Evolutionary conservation across 2,329 filamentous ascomycete species (phyloP).

Genomic region (Xylaria sp.): DNA sequence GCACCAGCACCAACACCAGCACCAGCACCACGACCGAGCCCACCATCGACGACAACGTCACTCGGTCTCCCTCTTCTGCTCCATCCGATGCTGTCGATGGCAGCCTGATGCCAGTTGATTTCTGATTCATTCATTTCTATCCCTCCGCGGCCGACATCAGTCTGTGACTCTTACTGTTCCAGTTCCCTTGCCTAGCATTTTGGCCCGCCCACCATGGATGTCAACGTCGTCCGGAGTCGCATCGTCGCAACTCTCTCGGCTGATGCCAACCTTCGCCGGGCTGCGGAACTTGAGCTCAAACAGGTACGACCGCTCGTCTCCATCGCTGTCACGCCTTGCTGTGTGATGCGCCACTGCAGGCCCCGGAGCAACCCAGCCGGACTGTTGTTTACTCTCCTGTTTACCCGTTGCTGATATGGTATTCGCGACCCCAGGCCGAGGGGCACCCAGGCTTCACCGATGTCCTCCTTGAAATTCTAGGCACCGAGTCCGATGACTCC

Average conservation of each 20-base stretch:
- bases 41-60: constrained; percentile 7
- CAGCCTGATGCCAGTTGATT: constrained; percentile 13
- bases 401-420: constrained; percentile 21
- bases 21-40: constrained; percentile 8
- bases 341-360: constrained; percentile 22
- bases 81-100: constrained; percentile 14
- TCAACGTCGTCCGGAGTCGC: constrained; percentile 66
- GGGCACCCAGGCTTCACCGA: constrained; percentile 84
- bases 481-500: constrained; percentile 77
- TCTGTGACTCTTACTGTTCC: not conserved
- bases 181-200: not conserved
- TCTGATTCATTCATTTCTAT: constrained; percentile 7
- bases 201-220: constrained; percentile 56
- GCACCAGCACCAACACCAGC: not conserved
- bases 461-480: constrained; percentile 83
- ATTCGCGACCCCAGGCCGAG: constrained; percentile 62
- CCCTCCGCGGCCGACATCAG: constrained; percentile 6
- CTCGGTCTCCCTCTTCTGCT: constrained; percentile 1
- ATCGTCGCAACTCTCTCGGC: constrained; percentile 70
- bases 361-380: constrained; percentile 1
- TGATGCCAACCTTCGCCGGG: constrained; percentile 68
- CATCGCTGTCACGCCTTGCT: constrained; percentile 8
- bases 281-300: constrained; percentile 77
- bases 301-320: constrained; percentile 48
- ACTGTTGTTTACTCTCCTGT: constrained; percentile 13